Conservation (phyloP, 2,329 filamentous ascomycete species). For the Aspergillus pseudoviridinutans region DNA sequence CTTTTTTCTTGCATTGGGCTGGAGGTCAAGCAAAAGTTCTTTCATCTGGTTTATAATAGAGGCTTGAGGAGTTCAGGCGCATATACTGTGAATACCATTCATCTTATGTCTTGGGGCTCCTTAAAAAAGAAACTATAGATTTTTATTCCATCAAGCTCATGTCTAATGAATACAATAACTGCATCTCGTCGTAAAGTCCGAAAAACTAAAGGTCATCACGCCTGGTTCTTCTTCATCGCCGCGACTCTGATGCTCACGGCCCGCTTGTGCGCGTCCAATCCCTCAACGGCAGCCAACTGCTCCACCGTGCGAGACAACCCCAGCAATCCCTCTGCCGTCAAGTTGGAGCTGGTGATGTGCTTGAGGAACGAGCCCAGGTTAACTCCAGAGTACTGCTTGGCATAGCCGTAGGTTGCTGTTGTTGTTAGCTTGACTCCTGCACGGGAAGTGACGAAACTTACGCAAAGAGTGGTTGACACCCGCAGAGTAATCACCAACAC, state of each 20-base stretch:
- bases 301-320: constrained; percentile 89
- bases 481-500: constrained; percentile 95
- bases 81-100: not conserved
- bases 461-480: constrained; percentile 96
- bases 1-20: not conserved
- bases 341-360: constrained; percentile 91
- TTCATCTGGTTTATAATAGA: not conserved
- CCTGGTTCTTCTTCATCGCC: constrained; percentile 29
- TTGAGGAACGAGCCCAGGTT: constrained; percentile 96
- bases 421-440: constrained; percentile 17
- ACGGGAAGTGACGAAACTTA: constrained; percentile 51
- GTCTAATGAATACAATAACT: not conserved
- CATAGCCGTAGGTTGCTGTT: constrained; percentile 91
- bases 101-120: not conserved
- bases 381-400: constrained; percentile 97
- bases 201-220: not conserved
- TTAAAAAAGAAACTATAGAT: not conserved
- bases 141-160: not conserved
- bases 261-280: constrained; percentile 84
- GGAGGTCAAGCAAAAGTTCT: not conserved
- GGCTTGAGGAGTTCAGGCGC: not conserved
- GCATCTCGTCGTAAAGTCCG: not conserved
- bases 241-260: constrained; percentile 64
- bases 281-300: constrained; percentile 90
- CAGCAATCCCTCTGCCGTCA: constrained; percentile 77